These are phyloP conservation scores for Brassica hybrid DNA, from an alignment of 441 rosid species.

Conservation along the genomic window DNA sequence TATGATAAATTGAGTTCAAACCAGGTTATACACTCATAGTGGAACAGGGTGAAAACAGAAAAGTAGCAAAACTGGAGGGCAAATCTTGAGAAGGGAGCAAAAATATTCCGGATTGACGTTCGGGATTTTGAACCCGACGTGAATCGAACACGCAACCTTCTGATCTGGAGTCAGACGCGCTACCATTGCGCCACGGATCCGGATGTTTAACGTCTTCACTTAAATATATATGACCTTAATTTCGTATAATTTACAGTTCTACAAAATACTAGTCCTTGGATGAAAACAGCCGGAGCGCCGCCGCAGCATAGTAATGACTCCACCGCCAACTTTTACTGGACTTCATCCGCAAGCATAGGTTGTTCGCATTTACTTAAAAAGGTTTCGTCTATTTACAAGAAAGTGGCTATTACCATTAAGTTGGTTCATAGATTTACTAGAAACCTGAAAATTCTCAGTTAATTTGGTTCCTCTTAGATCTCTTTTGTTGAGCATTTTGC, in stretches of 20 bases:
- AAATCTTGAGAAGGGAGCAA: background rate
- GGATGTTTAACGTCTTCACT: background rate
- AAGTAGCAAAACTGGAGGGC: background rate
- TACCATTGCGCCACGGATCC: slow-evolving; percentile 99
- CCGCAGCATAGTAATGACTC: slow-evolving; percentile 35
- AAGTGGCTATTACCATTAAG: too few species aligned
- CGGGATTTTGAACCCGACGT: slow-evolving; percentile 74
- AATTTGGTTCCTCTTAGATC: too few species aligned
- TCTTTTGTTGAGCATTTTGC: too few species aligned
- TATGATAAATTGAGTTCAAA: background rate
- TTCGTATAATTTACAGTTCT: too few species aligned
- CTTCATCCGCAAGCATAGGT: background rate
- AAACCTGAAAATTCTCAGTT: too few species aligned
- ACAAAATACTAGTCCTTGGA: background rate
- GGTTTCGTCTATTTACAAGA: too few species aligned
- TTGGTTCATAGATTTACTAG: too few species aligned
- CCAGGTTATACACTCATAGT: background rate
- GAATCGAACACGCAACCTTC: slow-evolving; percentile 99
- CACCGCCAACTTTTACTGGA: slow-evolving; percentile 15
- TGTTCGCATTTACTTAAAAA: too few species aligned
- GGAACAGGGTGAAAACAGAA: background rate
- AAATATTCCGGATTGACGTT: slow-evolving; percentile 5
- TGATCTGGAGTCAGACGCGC: slow-evolving; percentile 99
- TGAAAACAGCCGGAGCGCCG: slow-evolving; percentile 43
- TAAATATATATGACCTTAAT: too few species aligned